Evolutionary conservation across 306 rosid genomes (phyloP), one percentile per base, ranked within the genome.

Genomic region (Quillaja saponaria): DNA sequence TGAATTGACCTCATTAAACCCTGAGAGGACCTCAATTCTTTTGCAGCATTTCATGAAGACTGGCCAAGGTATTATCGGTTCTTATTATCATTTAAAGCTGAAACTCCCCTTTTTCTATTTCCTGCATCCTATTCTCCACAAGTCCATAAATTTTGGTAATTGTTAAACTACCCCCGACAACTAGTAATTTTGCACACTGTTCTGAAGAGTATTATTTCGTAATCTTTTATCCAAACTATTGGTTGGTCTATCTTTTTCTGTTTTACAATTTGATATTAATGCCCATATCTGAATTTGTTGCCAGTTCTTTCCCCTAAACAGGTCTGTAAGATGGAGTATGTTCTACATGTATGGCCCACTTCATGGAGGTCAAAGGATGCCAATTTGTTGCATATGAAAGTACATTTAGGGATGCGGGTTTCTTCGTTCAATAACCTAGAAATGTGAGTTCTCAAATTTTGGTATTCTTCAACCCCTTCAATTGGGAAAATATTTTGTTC

Each of bases 281-380:
- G 55, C 81, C 37, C 55, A 62, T 60, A 71, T 77, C 86, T 82
- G 77, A 79, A 74, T 67, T 47, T 77, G 67, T 85, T 79, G 67
- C 80, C 97, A 88, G 96, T 88, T 82, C 85, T 86, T 77, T 77
- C 92, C 21, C 95, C 95, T 64, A 66, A 81, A 75, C 90, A 86
- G 85, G 95, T 91, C 66, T 88, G 96, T 55, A 71, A 74, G 49
- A 68, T 60, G 84, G 98, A 91, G 80, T 85, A 82, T 71, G 68
- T 91, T 74, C 81, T 88, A 71, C 95, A 96, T 13, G 1, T 68
- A 50, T 72, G 79, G 84, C 57, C 74, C 58, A 74, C 67, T 61
- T 63, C 76, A 16, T 72, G 74, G 91, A 74, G 78, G 68, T 82
- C 83, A 73, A 84, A 80, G 81, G 59, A 59, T 21, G 49, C 72